These are phyloP conservation scores for Oenanthe javanica DNA, from an alignment of 140 eudicot genomes.

Conservation along the genomic window DNA sequence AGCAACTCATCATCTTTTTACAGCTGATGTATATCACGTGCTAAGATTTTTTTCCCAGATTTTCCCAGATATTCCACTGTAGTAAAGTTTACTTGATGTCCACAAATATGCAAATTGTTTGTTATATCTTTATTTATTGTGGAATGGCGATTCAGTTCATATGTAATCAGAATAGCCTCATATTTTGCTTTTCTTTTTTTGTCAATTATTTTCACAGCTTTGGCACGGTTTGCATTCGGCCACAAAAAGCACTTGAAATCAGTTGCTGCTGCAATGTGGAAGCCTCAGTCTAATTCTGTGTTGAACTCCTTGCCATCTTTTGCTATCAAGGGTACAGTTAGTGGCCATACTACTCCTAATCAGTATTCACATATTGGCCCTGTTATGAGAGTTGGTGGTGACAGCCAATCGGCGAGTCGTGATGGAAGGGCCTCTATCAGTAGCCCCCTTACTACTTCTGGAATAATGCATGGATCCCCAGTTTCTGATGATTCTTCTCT, in stretches of 20 bases:
- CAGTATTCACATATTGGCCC: constrained; percentile 73
- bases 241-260: constrained; percentile 85
- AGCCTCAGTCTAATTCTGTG: constrained; percentile 68
- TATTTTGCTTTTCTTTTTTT: neutral
- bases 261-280: constrained; percentile 83
- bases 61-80: neutral
- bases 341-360: constrained; percentile 72
- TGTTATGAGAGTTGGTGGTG: constrained; percentile 55
- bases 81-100: neutral
- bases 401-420: constrained; percentile 42
- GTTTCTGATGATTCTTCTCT: constrained; percentile 90
- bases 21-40: neutral
- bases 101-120: neutral
- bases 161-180: neutral
- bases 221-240: constrained; percentile 93
- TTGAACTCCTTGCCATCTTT: constrained; percentile 60
- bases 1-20: neutral
- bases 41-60: neutral
- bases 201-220: constrained; percentile 40
- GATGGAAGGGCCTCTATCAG: constrained; percentile 71
- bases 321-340: constrained; percentile 47
- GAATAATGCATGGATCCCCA: constrained; percentile 93
- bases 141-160: neutral
- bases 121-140: neutral
- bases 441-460: constrained; percentile 84